Percentiles rank a stretch among this genome's conserved stretches.
phyloP scores from a whole-genome alignment of 2,329 filamentous ascomycete species.

The Nigrospora sphaerica region DNA sequence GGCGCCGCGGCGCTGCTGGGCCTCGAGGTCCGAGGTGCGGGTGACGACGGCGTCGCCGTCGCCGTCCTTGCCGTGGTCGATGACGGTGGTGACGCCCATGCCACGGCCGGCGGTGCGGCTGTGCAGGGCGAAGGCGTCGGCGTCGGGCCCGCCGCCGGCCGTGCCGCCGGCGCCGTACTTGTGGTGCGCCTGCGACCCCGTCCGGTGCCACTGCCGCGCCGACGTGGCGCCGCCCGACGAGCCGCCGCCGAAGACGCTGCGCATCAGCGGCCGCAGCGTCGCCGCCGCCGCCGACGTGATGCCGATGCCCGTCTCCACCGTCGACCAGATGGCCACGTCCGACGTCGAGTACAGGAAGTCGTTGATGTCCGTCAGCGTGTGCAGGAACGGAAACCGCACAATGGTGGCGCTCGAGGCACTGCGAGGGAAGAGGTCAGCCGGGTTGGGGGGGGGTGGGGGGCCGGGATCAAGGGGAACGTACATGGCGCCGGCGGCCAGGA shows the following conservation, averaged over 20 bases:
- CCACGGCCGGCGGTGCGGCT: neutral
- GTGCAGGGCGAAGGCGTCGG: slow-evolving; percentile 8
- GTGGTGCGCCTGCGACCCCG: slow-evolving; percentile 2
- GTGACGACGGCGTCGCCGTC: neutral
- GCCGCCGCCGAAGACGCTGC: slow-evolving; percentile 5
- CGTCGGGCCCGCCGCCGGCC: neutral
- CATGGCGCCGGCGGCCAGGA: slow-evolving; percentile 27
- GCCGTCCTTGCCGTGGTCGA: slow-evolving; percentile 6
- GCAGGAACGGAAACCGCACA: slow-evolving; percentile 33
- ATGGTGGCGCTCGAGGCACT: slow-evolving; percentile 35
- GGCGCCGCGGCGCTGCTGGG: slow-evolving; percentile 1
- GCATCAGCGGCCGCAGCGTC: slow-evolving; percentile 30
- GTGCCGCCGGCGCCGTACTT: neutral
- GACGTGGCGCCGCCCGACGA: slow-evolving; percentile 6
- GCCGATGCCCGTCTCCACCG: slow-evolving; percentile 34
- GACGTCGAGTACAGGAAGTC: slow-evolving; percentile 36
- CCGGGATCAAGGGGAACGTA: slow-evolving; percentile 13
- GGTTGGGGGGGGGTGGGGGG: neutral
- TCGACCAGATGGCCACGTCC: slow-evolving; percentile 37
- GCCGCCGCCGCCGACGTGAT: slow-evolving; percentile 31
- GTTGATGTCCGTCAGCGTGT: slow-evolving; percentile 23
- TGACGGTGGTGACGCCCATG: slow-evolving; percentile 9
- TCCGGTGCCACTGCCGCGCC: slow-evolving; percentile 5
- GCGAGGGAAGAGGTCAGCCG: neutral
- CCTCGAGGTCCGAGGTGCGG: neutral